These are phyloP conservation scores for Arachnopeziza araneosa DNA, from an alignment of 2,329 filamentous ascomycete genomes.

Conservation along the genomic window DNA sequence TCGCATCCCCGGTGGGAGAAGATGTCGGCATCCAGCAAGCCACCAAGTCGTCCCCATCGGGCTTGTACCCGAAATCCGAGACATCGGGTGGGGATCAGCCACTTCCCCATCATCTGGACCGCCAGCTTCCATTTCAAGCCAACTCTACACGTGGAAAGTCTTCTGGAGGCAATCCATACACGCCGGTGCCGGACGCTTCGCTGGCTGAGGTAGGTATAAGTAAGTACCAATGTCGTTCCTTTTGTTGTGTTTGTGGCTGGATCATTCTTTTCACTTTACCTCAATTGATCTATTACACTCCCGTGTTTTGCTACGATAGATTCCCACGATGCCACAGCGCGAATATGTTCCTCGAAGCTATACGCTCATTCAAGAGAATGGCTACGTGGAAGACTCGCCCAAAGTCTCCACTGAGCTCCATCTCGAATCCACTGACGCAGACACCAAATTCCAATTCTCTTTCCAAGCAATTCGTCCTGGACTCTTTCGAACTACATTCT, in stretches of 20 bases:
- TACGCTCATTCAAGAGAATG: slow-evolving; percentile 13
- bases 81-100: background rate
- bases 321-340: slow-evolving; percentile 18
- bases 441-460: slow-evolving; percentile 46
- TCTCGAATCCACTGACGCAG: slow-evolving; percentile 19
- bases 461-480: slow-evolving; percentile 59
- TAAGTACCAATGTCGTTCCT: background rate
- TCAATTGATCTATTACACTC: background rate
- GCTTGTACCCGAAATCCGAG: slow-evolving; percentile 7
- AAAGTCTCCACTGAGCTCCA: slow-evolving; percentile 6
- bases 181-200: background rate
- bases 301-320: background rate
- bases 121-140: background rate
- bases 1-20: too few species aligned
- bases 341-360: slow-evolving; percentile 20
- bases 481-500: slow-evolving; percentile 64
- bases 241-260: background rate
- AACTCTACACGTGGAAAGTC: background rate
- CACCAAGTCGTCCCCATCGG: background rate
- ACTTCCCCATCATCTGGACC: background rate
- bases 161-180: background rate
- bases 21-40: background rate
- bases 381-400: background rate
- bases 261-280: background rate
- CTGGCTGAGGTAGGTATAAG: background rate